Conservation (phyloP, 768 basidiomycete genomes). For the Xanthoconium stramineum region DNA sequence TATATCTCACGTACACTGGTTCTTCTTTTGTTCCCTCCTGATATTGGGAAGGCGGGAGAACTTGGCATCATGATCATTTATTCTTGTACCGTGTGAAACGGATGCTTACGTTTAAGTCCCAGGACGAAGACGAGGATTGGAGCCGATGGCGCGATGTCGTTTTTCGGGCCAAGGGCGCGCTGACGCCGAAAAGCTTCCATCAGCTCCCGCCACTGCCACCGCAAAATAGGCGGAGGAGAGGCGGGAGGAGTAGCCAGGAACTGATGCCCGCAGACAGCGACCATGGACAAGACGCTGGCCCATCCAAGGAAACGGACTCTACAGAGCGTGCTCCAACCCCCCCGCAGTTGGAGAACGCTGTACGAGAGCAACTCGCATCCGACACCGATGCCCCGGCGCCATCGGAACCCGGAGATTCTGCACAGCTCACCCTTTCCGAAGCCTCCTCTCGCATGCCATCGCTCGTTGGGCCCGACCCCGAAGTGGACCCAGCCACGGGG, state of each 20-base stretch:
- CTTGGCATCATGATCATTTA: too few relatives aligned
- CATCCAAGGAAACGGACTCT: neutral
- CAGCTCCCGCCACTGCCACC: constrained; percentile 47
- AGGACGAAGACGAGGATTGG: constrained; percentile 90
- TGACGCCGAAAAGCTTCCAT: constrained; percentile 35
- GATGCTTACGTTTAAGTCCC: constrained; percentile 3
- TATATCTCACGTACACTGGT: neutral
- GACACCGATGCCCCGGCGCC: neutral
- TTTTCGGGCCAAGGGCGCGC: constrained; percentile 67
- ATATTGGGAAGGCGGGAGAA: neutral
- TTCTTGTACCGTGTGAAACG: neutral
- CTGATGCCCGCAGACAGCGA: constrained; percentile 1
- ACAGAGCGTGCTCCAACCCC: neutral
- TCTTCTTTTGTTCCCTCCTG: neutral
- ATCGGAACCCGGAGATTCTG: neutral
- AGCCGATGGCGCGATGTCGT: constrained; percentile 84
- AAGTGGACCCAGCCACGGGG: constrained; percentile 40
- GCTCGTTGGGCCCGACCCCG: constrained; percentile 20
- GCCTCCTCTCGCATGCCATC: constrained; percentile 38
- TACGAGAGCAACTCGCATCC: neutral
- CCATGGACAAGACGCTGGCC: neutral
- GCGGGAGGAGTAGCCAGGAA: constrained; percentile 37
- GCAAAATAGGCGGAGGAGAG: constrained; percentile 56
- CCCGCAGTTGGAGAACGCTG: neutral
- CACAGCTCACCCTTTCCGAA: constrained; percentile 46